Conservation (phyloP, 2,329 filamentous ascomycete genomes). For the Colletotrichum phormii region DNA sequence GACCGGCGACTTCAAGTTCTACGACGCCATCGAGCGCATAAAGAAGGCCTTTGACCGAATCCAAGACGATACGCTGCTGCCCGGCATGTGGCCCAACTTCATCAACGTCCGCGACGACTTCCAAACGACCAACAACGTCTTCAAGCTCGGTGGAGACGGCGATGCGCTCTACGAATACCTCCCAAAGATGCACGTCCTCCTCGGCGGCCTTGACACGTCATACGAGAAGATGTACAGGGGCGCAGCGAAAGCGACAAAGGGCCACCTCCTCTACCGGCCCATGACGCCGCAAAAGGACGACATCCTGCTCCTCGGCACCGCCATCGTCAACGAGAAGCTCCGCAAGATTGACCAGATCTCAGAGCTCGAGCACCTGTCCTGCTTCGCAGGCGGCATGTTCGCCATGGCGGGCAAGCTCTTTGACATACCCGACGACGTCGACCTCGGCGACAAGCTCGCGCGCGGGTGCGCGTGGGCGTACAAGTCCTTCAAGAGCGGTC, state of each 20-base stretch:
- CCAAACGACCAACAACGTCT: constrained; percentile 44
- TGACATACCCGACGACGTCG: constrained; percentile 53
- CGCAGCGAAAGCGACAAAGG: constrained; percentile 65
- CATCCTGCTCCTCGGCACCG: constrained; percentile 65
- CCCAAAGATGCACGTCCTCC: constrained; percentile 62
- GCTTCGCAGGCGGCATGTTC: constrained; percentile 64
- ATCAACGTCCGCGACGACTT: constrained; percentile 68
- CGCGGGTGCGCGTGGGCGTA: constrained; percentile 66
- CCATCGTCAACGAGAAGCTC: constrained; percentile 40
- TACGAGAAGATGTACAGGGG: constrained; percentile 69
- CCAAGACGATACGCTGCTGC: constrained; percentile 74
- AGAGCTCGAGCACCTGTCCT: constrained; percentile 60
- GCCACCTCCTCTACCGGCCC: constrained; percentile 72
- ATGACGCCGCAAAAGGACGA: constrained; percentile 64
- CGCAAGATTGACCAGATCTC: constrained; percentile 39
- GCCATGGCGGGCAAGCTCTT: constrained; percentile 61
- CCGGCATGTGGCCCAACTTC: constrained; percentile 78
- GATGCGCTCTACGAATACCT: constrained; percentile 57
- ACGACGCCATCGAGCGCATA: constrained; percentile 76
- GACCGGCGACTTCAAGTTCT: constrained; percentile 79
- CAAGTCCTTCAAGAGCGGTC: constrained; percentile 56
- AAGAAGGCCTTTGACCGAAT: constrained; percentile 73
- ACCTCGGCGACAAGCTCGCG: constrained; percentile 56
- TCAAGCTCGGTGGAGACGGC: constrained; percentile 53
- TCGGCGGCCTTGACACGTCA: constrained; percentile 65